Evolutionary conservation across 495 filamentous ascomycete species (phyloP).

Genomic region (Mytilinidion resinicola): DNA sequence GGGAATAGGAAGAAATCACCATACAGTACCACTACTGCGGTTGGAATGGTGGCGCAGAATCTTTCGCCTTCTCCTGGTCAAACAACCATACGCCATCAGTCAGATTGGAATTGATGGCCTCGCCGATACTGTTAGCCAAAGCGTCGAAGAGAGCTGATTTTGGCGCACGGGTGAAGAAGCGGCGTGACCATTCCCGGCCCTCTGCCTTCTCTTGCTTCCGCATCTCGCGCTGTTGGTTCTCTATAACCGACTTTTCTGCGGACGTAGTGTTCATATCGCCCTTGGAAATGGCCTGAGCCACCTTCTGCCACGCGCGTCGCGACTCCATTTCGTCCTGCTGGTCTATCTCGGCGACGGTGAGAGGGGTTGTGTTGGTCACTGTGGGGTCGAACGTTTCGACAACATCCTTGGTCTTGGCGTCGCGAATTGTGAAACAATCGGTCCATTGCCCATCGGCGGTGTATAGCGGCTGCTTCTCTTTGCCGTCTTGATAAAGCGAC

Average conservation of each 20-base stretch:
- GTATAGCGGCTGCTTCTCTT: conserved; percentile 78
- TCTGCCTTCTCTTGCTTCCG: conserved; percentile 74
- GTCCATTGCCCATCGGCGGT: conserved; percentile 89
- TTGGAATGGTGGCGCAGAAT: conserved; percentile 36
- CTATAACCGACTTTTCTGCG: conserved; percentile 78
- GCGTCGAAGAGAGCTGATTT: conserved; percentile 51
- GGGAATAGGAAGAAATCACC: too few relatives aligned
- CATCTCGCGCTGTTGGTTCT: conserved; percentile 81
- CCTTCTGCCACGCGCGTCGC: conserved; percentile 79
- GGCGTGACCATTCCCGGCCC: conserved; percentile 71
- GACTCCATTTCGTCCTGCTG: conserved; percentile 83
- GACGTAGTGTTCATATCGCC: conserved; percentile 80
- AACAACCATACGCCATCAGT: conserved; percentile 88
- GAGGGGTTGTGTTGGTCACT: conserved; percentile 53
- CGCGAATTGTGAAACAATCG: conserved; percentile 70
- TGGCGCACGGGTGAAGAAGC: conserved; percentile 66
- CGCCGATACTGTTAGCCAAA: conserved; percentile 53
- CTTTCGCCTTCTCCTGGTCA: conserved; percentile 56
- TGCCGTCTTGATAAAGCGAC: conserved; percentile 64
- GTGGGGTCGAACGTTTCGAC: conserved; percentile 66
- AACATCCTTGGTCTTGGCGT: conserved; percentile 61
- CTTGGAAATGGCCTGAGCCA: conserved; percentile 68
- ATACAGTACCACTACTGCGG: background rate
- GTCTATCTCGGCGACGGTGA: conserved; percentile 67
- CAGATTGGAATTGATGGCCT: conserved; percentile 59